phyloP scores from a whole-genome alignment of 495 filamentous ascomycete species.

The Annulohypoxylon nitens region DNA sequence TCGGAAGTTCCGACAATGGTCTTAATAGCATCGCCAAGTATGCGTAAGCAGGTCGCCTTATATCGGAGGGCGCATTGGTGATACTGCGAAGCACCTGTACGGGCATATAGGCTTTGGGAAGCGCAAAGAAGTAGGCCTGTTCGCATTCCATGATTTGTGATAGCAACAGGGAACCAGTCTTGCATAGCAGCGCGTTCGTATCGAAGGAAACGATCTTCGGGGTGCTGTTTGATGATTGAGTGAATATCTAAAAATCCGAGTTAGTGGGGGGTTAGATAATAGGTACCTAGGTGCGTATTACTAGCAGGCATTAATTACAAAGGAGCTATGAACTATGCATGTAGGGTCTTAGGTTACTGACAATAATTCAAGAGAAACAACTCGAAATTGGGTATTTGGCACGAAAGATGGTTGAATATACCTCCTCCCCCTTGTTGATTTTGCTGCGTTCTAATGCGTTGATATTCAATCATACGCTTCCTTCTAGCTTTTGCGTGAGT shows the following conservation, averaged over 20 bases:
- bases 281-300: neutral
- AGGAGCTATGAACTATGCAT: neutral
- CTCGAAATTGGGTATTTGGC: neutral
- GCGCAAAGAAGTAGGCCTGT: conserved; percentile 13
- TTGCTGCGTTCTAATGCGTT: neutral
- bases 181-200: conserved; percentile 7
- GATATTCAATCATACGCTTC: conserved; percentile 1
- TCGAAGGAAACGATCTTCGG: no score
- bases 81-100: neutral
- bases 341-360: neutral
- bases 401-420: neutral
- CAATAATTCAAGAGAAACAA: conserved; percentile 2
- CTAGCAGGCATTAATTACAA: no score
- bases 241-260: conserved; percentile 4
- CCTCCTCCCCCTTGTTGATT: neutral
- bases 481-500: conserved; percentile 14
- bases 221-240: neutral
- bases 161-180: conserved; percentile 15
- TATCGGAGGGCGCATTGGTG: conserved; percentile 4
- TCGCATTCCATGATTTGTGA: conserved; percentile 12
- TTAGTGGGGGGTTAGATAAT: no score
- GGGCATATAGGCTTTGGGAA: conserved; percentile 1
- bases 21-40: conserved; percentile 5
- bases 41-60: conserved; percentile 7
- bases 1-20: neutral